Evolutionary conservation across 192 early-diverging fungal species (phyloP).

Genomic region (Coemansia sp.): DNA sequence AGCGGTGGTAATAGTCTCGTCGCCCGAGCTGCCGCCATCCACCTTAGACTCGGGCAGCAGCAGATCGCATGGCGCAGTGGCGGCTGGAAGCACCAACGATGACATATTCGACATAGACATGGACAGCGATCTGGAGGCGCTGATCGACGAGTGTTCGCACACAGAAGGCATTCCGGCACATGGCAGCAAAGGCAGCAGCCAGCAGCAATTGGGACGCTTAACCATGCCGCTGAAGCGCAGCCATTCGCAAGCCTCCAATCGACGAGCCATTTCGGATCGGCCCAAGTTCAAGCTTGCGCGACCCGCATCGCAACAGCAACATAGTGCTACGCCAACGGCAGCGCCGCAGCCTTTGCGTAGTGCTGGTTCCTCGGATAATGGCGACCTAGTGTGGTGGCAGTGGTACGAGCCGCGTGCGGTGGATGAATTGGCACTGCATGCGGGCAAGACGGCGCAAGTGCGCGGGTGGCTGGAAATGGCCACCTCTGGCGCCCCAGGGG

Average conservation of each 20-base stretch:
- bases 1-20: conserved; percentile 8
- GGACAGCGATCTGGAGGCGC: conserved; percentile 50
- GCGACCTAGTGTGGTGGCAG: conserved; percentile 47
- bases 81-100: not conserved
- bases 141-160: conserved; percentile 31
- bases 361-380: not conserved
- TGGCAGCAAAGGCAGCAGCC: too few relatives aligned
- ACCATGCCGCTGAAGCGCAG: not conserved
- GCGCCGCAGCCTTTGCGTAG: not conserved
- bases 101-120: conserved; percentile 22
- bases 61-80: not conserved
- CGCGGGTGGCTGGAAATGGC: conserved; percentile 59
- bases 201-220: too few relatives aligned
- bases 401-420: conserved; percentile 30
- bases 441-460: conserved; percentile 57
- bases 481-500: conserved; percentile 1
- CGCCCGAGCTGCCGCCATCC: conserved; percentile 12
- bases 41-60: not conserved
- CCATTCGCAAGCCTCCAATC: not conserved
- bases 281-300: conserved; percentile 25
- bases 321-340: not conserved
- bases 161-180: not conserved
- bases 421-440: conserved; percentile 58
- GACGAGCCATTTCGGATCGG: conserved; percentile 42
- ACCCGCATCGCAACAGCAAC: not conserved